Conservation (phyloP, 108 stramenopile species). For the Cyclotella baltica region DNA sequence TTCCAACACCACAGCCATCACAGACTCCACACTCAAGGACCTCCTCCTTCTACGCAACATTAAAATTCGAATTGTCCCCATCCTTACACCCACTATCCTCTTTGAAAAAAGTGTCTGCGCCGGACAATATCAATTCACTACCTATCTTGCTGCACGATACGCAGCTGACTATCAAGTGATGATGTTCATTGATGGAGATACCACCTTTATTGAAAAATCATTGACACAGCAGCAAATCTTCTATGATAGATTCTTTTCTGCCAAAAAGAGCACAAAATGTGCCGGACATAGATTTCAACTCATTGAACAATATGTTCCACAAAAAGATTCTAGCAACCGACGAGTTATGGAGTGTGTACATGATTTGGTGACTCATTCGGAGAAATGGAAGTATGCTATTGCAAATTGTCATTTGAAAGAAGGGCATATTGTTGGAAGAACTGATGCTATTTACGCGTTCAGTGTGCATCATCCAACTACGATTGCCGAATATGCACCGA, state of each 20-base stretch:
- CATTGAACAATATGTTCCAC: constrained; percentile 35
- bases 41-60: constrained; percentile 19
- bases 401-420: constrained; percentile 31
- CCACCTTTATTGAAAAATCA: constrained; percentile 21
- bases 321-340: neutral
- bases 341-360: constrained; percentile 24
- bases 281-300: constrained; percentile 30
- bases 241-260: constrained; percentile 32
- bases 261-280: constrained; percentile 17
- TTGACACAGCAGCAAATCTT: constrained; percentile 9
- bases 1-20: neutral
- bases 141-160: constrained; percentile 31
- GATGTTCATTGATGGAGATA: constrained; percentile 38
- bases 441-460: constrained; percentile 31
- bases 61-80: constrained; percentile 28
- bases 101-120: constrained; percentile 32
- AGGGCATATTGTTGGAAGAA: constrained; percentile 35
- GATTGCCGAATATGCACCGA: constrained; percentile 15
- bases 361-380: neutral
- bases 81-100: constrained; percentile 19
- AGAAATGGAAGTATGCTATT: constrained; percentile 30
- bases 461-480: constrained; percentile 36
- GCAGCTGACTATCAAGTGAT: constrained; percentile 39
- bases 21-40: constrained; percentile 5
- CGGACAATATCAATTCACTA: constrained; percentile 31